phyloP scores from a whole-genome alignment of 2,329 filamentous ascomycete species.

The Penicillium sp. region DNA sequence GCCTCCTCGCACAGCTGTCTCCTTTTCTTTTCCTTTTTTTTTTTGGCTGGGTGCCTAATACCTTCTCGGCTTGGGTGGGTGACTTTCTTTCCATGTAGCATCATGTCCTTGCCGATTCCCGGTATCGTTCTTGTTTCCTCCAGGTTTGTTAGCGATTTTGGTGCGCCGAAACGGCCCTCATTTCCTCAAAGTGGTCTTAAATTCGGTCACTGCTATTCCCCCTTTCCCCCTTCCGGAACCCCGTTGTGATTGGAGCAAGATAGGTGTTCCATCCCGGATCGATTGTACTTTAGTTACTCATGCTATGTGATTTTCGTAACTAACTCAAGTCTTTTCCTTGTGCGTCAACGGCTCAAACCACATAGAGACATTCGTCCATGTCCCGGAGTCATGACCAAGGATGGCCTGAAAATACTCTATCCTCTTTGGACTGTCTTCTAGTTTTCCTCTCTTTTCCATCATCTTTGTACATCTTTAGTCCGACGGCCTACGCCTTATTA shows the following conservation, averaged over 20 bases:
- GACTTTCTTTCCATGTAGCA: slow-evolving; percentile 29
- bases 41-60: slow-evolving; percentile 22
- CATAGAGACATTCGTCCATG: neutral
- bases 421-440: neutral
- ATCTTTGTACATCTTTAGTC: neutral
- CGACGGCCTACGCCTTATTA: too few species aligned
- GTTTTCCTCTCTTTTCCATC: neutral
- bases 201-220: slow-evolving; percentile 8
- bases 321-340: neutral
- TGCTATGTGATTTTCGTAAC: slow-evolving; percentile 5
- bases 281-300: slow-evolving; percentile 41
- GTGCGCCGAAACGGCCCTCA: slow-evolving; percentile 20
- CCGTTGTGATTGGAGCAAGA: slow-evolving; percentile 28
- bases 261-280: slow-evolving; percentile 34
- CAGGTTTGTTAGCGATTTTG: slow-evolving; percentile 37
- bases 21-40: slow-evolving; percentile 7
- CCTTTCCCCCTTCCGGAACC: neutral
- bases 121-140: slow-evolving; percentile 26
- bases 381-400: neutral
- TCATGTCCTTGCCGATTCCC: slow-evolving; percentile 22
- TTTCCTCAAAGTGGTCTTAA: slow-evolving; percentile 17
- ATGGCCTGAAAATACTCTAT: neutral
- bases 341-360: neutral
- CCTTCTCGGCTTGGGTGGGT: slow-evolving; percentile 30
- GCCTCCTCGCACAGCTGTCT: slow-evolving; percentile 6